phyloP scores from a whole-genome alignment of 306 rosid genomes.

The Benincasa hispida region DNA sequence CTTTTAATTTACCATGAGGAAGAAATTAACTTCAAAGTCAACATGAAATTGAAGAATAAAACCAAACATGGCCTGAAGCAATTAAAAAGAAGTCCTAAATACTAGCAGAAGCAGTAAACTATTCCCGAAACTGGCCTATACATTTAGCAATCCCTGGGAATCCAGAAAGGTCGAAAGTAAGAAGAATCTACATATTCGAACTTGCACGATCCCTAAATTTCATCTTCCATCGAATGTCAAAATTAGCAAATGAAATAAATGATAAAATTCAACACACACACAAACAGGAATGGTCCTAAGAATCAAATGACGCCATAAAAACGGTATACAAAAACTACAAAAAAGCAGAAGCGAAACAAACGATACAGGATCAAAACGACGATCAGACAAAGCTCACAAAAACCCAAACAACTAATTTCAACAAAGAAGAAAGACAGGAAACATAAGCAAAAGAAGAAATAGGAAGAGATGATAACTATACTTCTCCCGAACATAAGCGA shows the following conservation, averaged over 20 bases:
- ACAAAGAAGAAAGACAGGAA: not conserved
- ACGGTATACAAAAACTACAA: not conserved
- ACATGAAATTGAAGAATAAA: not conserved
- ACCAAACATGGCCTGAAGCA: not conserved
- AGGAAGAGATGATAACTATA: slow-evolving; percentile 9
- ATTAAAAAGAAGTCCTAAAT: not conserved
- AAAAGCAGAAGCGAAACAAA: not conserved
- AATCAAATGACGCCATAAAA: not conserved
- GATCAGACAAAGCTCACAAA: not conserved
- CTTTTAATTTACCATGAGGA: not conserved
- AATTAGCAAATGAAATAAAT: not conserved
- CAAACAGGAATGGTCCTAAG: not conserved
- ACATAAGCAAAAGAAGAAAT: not conserved
- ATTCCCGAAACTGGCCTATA: not conserved
- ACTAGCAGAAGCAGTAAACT: not conserved
- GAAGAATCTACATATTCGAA: not conserved
- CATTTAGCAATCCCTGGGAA: not conserved
- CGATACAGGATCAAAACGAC: not conserved
- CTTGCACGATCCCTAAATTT: not conserved
- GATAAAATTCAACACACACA: not conserved
- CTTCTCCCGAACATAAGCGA: slow-evolving; percentile 67
- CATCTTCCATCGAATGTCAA: not conserved
- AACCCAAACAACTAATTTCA: not conserved
- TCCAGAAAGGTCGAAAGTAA: not conserved
- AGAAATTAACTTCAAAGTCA: not conserved